Percentiles rank a stretch among this genome's conserved stretches.
Evolutionary conservation across 2,329 filamentous ascomycete species (phyloP).

Genomic region (Calonectria leucothoes): DNA sequence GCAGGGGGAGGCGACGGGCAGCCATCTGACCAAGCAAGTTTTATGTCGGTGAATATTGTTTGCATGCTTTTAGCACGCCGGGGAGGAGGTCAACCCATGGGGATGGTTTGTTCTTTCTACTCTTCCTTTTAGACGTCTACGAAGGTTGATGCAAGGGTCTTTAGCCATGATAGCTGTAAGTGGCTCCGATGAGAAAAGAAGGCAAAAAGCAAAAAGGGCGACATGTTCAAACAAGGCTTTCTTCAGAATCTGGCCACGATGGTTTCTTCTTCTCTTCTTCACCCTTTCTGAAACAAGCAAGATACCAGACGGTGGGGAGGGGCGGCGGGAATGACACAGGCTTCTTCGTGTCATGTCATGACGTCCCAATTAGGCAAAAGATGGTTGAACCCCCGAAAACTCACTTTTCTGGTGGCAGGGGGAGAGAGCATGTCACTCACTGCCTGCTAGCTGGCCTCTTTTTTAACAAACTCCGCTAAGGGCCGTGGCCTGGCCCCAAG

Average conservation of each 20-base stretch:
- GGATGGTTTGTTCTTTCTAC: not conserved
- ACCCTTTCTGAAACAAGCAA: not conserved
- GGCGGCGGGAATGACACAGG: not conserved
- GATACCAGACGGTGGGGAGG: not conserved
- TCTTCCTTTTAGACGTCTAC: not conserved
- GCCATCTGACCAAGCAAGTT: not conserved
- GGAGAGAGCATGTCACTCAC: not conserved
- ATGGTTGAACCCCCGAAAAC: not conserved
- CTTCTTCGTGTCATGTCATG: not conserved
- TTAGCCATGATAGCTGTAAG: not conserved
- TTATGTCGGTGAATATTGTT: not conserved
- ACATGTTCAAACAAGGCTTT: not conserved
- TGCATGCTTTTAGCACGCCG: not conserved
- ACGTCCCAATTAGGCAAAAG: not conserved
- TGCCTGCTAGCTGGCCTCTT: not conserved
- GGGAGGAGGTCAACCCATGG: not conserved
- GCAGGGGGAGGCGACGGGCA: not conserved
- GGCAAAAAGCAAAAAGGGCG: not conserved
- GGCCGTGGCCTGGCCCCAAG: not conserved
- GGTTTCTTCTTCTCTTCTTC: not conserved
- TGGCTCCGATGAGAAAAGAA: not conserved
- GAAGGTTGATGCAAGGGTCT: not conserved
- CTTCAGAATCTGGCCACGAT: not conserved
- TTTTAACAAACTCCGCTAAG: not conserved
- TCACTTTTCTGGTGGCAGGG: not conserved